These are phyloP conservation scores for Puccinia hordei DNA, from an alignment of 1,284 basidiomycete species.

Conservation along the genomic window DNA sequence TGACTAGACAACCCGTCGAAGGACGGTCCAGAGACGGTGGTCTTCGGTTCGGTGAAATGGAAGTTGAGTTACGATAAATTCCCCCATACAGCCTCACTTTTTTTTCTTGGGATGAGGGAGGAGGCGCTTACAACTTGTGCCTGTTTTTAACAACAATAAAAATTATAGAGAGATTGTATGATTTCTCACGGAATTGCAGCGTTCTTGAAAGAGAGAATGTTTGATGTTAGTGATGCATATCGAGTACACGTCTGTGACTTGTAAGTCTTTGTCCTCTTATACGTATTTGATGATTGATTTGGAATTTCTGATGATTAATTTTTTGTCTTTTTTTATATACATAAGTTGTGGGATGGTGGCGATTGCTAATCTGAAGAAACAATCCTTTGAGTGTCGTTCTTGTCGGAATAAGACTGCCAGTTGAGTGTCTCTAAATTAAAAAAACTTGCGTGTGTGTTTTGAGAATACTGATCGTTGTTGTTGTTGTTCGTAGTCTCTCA, in stretches of 20 bases:
- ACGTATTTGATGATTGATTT: constrained; percentile 61
- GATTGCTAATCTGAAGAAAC: constrained; percentile 78
- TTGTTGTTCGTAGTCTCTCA: constrained; percentile 58
- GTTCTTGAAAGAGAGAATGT: constrained; percentile 78
- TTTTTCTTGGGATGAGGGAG: too few relatives aligned
- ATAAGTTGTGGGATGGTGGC: constrained; percentile 91
- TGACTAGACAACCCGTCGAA: constrained; percentile 98
- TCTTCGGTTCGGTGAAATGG: constrained; percentile 99
- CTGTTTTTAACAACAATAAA: too few relatives aligned
- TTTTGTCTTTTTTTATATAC: constrained; percentile 65
- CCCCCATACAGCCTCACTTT: background rate
- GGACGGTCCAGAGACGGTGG: constrained; percentile 98
- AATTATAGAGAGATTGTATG: constrained; percentile 96
- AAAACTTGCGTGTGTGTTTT: constrained; percentile 57
- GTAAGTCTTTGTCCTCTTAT: constrained; percentile 63
- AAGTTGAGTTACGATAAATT: constrained; percentile 60
- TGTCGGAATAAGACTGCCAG: constrained; percentile 94
- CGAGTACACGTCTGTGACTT: constrained; percentile 93
- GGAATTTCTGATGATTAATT: constrained; percentile 31
- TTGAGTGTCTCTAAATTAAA: constrained; percentile 89
- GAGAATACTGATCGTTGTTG: constrained; percentile 56
- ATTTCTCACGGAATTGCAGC: constrained; percentile 98
- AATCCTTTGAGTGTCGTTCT: constrained; percentile 71
- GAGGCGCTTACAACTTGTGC: too few relatives aligned
- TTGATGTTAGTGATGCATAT: constrained; percentile 77